Percentiles rank a stretch among this genome's conserved stretches.
phyloP scores from a whole-genome alignment of 108 stramenopile genomes.

The Cyclotella choctawhatcheeana region DNA sequence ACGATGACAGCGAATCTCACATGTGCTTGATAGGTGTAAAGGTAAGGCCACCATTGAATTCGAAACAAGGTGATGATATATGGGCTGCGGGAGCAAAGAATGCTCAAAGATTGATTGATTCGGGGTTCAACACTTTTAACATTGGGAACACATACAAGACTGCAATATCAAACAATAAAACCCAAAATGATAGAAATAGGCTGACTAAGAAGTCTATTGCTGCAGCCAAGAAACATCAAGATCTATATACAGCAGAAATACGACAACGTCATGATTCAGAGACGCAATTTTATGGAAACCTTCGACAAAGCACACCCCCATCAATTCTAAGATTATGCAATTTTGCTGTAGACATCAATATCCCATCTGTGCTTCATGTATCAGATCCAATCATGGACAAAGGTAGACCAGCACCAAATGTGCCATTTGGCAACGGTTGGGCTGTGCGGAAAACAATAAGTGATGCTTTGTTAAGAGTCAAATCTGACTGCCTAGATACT shows the following conservation, averaged over 20 bases:
- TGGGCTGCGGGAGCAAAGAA: conserved; percentile 39
- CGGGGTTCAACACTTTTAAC: conserved; percentile 71
- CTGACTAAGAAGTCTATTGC: not conserved
- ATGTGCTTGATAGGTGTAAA: conserved; percentile 27
- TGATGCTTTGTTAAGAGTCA: conserved; percentile 43
- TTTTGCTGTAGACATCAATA: conserved; percentile 39
- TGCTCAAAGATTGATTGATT: conserved; percentile 63
- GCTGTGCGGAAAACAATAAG: conserved; percentile 40
- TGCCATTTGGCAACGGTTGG: conserved; percentile 49
- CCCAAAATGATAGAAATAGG: not conserved
- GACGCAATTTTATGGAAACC: conserved; percentile 42
- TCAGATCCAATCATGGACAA: conserved; percentile 8
- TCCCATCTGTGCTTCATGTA: conserved; percentile 36
- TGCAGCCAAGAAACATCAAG: not conserved
- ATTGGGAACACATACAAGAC: not conserved
- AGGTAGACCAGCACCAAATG: conserved; percentile 13
- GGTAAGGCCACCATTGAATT: conserved; percentile 14
- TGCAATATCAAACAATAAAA: not conserved
- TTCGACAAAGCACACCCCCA: conserved; percentile 57
- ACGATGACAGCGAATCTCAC: conserved; percentile 17
- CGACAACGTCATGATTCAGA: conserved; percentile 42
- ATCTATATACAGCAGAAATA: not conserved
- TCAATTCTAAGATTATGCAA: conserved; percentile 54
- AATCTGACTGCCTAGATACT: conserved; percentile 42
- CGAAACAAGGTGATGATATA: conserved; percentile 20